Evolutionary conservation across 441 rosid species (phyloP).

Genomic region (Arabidopsis hybrid): DNA sequence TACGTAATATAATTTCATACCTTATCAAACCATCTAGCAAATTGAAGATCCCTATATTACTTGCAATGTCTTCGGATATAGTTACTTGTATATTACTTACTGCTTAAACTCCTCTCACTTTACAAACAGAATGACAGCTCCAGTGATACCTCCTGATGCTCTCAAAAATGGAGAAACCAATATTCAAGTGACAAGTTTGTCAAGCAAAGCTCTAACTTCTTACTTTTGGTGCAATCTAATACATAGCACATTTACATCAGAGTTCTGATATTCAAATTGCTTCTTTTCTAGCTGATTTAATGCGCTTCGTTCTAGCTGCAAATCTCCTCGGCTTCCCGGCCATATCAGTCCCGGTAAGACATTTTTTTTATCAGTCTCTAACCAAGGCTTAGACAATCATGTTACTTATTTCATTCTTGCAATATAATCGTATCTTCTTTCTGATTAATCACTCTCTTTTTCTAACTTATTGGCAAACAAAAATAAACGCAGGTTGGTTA

Average conservation of each 20-base stretch:
- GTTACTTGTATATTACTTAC: neutral
- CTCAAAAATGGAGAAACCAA: slow-evolving; percentile 81
- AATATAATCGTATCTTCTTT: neutral
- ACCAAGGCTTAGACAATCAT: neutral
- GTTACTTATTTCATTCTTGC: slow-evolving; percentile 15
- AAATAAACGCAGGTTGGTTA: slow-evolving; percentile 67
- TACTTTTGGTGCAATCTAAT: neutral
- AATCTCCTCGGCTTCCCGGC: slow-evolving; percentile 92
- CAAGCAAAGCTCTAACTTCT: neutral
- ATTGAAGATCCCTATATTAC: neutral
- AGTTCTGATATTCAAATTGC: slow-evolving; percentile 11
- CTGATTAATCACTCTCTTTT: neutral
- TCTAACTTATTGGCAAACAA: neutral
- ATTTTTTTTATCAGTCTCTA: neutral
- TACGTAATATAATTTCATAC: slow-evolving; percentile 25
- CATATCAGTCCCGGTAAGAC: slow-evolving; percentile 80
- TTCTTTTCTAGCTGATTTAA: slow-evolving; percentile 64
- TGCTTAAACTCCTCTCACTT: slow-evolving; percentile 19
- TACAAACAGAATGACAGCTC: slow-evolving; percentile 85
- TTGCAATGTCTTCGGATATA: slow-evolving; percentile 11
- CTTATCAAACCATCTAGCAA: neutral
- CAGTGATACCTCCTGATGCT: slow-evolving; percentile 75
- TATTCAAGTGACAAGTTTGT: slow-evolving; percentile 71
- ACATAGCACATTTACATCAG: neutral
- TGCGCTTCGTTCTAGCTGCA: slow-evolving; percentile 68